Percentiles rank a stretch among this genome's conserved stretches.
phyloP scores from a whole-genome alignment of 176 grass and related monocot species.

The Hordeum vulgare region MorexV3_pseudomolecules_assembly NC_058521.1:419102884-419103383 shows the following conservation, averaged over 20 bases:
- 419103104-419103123: conserved; percentile 41
- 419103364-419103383: background rate
- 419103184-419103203: conserved; percentile 69
- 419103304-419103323: background rate
- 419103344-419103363: background rate
- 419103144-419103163: conserved; percentile 81
- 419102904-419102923: conserved; percentile 1
- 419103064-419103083: background rate
- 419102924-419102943: background rate
- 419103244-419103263: conserved; percentile 83
- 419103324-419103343: too few species aligned
- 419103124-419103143: conserved; percentile 85
- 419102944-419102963: conserved; percentile 1
- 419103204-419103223: conserved; percentile 76
- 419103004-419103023: conserved; percentile 69
- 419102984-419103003: conserved; percentile 52
- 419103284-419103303: background rate
- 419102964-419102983: conserved; percentile 47
- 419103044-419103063: background rate
- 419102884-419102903: background rate
- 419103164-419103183: conserved; percentile 69
- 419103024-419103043: conserved; percentile 84
- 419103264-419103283: conserved; percentile 65
- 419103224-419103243: conserved; percentile 74
- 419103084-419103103: background rate